Base-by-base conservation (phyloP, 805 yeast species). In the Metschnikowia shivogae region DNA sequence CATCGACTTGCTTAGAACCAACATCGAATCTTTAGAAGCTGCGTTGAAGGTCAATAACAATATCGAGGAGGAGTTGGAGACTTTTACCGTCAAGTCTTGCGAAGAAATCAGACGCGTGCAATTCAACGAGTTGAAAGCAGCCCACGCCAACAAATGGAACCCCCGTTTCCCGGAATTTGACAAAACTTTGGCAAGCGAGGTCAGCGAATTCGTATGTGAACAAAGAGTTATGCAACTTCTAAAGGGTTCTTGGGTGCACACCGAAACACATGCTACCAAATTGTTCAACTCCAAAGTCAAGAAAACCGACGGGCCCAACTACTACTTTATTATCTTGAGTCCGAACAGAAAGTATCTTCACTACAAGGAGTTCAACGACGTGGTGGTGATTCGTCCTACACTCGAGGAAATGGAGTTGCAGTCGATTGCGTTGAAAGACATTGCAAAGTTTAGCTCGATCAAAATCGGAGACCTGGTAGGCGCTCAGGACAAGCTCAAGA, bases 231-330 rank as follows among this genome's bases (percentile, higher is more conserved):
- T 85, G 46, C 82, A 81, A 57, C 64, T 88, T 39, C 80, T 88
- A 24, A 81, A 77, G 56, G 96, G 96, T 1, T 76, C 86, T 2
- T 88, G 95, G 95, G 90, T 85, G 11, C 84, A 72, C 58, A 74
- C 82, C 1, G 84, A 81, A 31, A 67, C 74, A 42, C 89, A 68
- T 45, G 75, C 74, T 1, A 72, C 69, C 41, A 46, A 44, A 14
- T 48, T 58, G 34, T 56, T 40, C 60, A 46, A 9, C 46, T 46
- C 38, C 44, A 49, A 28, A 47, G 52, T 31, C 57, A 57, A 51
- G 26, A 55, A 53, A 34, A 39, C 45, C n/a, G 35, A 46, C n/a
- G 46, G 52, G 9, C 44, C 55, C 9, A 75, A 72, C 50, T 71
- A 71, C 47, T 81, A 73, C 59, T 86, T 77, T 58, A 71, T 84